Base-by-base conservation (phyloP, 768 basidiomycete genomes). In the Suillus discolor region DNA sequence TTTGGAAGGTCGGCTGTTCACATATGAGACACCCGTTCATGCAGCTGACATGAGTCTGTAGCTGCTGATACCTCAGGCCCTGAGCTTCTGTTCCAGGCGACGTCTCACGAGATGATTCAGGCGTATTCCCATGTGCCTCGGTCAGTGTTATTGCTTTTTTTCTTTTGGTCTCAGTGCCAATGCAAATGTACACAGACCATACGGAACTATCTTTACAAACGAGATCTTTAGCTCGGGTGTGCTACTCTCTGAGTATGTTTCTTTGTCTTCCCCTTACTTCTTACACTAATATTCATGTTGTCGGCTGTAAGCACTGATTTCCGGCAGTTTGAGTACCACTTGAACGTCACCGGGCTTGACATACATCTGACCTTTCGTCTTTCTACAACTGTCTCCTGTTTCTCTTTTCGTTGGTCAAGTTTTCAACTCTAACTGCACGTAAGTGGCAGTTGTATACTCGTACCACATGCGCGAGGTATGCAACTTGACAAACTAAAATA, bases 41-140 rank as follows among this genome's bases (percentile, higher is more conserved):
- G 18, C 41, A 39, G 41, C 38, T 62, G 8, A 45, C 60, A 38
- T 49, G 15, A 23, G 38, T 39, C 41, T 65, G 23, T 68, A 91
- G 96, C 93, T 68, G 94, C 93, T 47, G 96, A 96, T 0, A 89
- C 89, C 2, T 88, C 87, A 7, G 96, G 97, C 0, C 91, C 89
- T 34, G 96, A 96, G 71, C 79, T 98, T 9, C 84, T 98, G 18
- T 99, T 99, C 82, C 97, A 99, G 81, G 97, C 96, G 0, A 98
- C 96, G 0, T 94, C 93, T 6, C 87, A 94, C 71, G 87, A 97
- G 76, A 97, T 99, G 96, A 92, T 97, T 6, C 84, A 90, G 57
- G 96, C 94, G 0, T 96, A 96, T 73, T 87, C 92, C 0, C 84
- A 89, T 70, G 93, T 93, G 0, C 94, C 95, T 3, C 83, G 91